Base-by-base conservation (phyloP, 306 rosid genomes). In the Lathyrus oleraceus region DNA sequence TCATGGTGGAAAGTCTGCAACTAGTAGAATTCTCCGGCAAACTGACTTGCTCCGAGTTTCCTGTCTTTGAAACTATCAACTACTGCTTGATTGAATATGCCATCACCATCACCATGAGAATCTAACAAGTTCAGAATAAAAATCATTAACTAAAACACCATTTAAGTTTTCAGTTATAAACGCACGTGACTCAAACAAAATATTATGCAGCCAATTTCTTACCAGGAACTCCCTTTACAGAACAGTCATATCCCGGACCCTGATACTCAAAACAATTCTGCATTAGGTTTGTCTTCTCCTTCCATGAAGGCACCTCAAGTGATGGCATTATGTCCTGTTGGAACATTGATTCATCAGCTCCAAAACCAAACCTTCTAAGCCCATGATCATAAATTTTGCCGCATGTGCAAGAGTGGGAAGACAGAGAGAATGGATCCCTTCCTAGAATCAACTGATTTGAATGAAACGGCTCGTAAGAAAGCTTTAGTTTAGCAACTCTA, bases 291-390 rank as follows among this genome's bases (percentile, higher is more conserved):
- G 72, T 71, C 17, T 61, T 58, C 9, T 57, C 71, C 39, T 66
- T 45, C 49, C 67, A 75, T 71, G 71, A 57, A 69, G 74, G 48
- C 66, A 70, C 67, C 69, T 74, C 71, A 19, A 28, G 75, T n/a
- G 65, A 12, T 62, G 69, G 71, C 59, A 30, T 40, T 42, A 61
- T 47, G 62, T 38, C 48, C 44, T 77, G 76, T 60, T 61, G 74
- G 58, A 84, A 30, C 57, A 6, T 28, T 19, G 78, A 19, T 39
- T 66, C 79, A 49, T 45, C 48, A 66, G 23, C 67, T 39, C 21
- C 57, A 76, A 43, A 53, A 68, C 47, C 77, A 69, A 76, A 49
- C 51, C 43, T 49, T 65, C 23, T 74, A 52, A 57, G 75, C 58
- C 71, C 72, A 44, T 35, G 2, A 35, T 70, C 70, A 45, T 68